phyloP scores from a whole-genome alignment of 2,329 filamentous ascomycete genomes.

The Pezicula carpinea region DNA sequence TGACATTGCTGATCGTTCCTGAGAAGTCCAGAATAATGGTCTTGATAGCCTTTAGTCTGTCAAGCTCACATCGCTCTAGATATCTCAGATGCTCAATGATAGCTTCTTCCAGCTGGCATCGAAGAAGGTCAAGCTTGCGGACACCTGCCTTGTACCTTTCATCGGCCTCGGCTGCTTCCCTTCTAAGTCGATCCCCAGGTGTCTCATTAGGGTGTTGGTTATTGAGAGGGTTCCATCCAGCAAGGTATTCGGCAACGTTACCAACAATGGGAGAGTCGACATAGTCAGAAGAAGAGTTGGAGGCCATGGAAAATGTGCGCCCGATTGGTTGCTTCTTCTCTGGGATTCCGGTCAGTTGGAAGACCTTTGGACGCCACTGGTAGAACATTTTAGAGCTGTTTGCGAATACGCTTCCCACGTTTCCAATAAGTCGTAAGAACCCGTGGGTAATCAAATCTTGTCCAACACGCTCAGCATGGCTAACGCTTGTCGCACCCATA shows the following conservation, averaged over 20 bases:
- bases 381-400: conserved; percentile 98
- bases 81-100: conserved; percentile 92
- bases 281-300: conserved; percentile 42
- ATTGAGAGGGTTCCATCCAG: conserved; percentile 90
- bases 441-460: conserved; percentile 86
- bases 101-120: conserved; percentile 92
- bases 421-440: conserved; percentile 85
- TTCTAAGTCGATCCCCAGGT: conserved; percentile 74
- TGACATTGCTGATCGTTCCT: conserved; percentile 94
- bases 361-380: conserved; percentile 91
- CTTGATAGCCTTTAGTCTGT: conserved; percentile 96
- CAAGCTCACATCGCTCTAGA: conserved; percentile 94
- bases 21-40: conserved; percentile 97
- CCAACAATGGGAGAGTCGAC: conserved; percentile 78
- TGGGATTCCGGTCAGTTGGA: conserved; percentile 79
- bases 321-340: conserved; percentile 76
- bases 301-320: conserved; percentile 69
- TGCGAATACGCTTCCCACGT: conserved; percentile 90
- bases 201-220: conserved; percentile 92
- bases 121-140: conserved; percentile 79
- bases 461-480: conserved; percentile 89
- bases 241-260: conserved; percentile 81
- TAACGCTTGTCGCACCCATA: conserved; percentile 77
- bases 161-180: conserved; percentile 86
- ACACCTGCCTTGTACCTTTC: conserved; percentile 89